Percentiles rank a stretch among this genome's conserved stretches.
phyloP scores from a whole-genome alignment of 495 filamentous ascomycete species.

The Aspergillus heteromorphus region DNA sequence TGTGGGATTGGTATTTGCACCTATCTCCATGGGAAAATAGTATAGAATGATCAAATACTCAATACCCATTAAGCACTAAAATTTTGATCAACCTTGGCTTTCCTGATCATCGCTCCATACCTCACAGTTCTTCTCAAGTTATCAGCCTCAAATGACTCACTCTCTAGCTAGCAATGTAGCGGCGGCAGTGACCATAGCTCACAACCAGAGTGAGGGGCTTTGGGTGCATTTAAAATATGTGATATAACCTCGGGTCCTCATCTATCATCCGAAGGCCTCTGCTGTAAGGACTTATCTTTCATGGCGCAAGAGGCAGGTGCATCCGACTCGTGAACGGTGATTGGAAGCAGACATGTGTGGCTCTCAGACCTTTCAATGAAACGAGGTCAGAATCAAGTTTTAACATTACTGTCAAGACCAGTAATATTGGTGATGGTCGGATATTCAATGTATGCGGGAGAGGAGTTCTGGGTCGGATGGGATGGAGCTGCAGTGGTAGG shows the following conservation, averaged over 20 bases:
- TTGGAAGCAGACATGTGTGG: conserved; percentile 45
- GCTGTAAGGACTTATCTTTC: not conserved
- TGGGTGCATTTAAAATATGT: too few relatives aligned
- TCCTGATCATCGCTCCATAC: not conserved
- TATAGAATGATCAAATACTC: too few relatives aligned
- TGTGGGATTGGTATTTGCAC: too few relatives aligned
- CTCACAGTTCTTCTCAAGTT: not conserved
- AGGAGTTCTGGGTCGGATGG: conserved; percentile 3
- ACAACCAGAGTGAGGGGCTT: too few relatives aligned
- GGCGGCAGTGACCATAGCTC: too few relatives aligned
- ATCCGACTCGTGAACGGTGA: conserved; percentile 30
- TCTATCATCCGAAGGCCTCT: too few relatives aligned
- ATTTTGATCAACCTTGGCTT: too few relatives aligned
- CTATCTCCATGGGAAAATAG: too few relatives aligned
- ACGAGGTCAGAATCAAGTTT: conserved; percentile 36
- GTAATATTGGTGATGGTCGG: conserved; percentile 1
- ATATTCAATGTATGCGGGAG: conserved; percentile 14
- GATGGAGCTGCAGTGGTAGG: conserved; percentile 7
- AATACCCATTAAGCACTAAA: too few relatives aligned
- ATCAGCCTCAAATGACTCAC: too few relatives aligned
- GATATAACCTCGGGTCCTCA: too few relatives aligned
- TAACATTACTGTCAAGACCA: conserved; percentile 30
- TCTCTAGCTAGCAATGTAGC: too few relatives aligned
- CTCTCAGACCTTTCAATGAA: conserved; percentile 38
- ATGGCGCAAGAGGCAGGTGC: not conserved